These are phyloP conservation scores for Botrytis elliptica DNA, from an alignment of 2,329 filamentous ascomycete genomes.

Conservation along the genomic window DNA sequence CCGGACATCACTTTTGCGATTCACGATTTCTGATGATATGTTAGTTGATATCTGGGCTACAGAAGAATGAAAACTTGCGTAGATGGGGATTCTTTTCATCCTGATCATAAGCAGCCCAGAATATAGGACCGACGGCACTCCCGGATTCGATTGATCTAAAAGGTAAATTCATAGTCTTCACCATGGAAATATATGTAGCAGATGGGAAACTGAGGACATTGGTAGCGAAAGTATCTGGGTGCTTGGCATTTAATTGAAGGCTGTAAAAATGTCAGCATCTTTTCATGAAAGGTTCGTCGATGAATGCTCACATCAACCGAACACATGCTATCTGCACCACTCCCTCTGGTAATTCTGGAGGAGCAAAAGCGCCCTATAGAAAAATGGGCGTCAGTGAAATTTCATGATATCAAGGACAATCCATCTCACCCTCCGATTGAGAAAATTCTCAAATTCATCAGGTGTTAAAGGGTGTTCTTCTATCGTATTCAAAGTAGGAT, in stretches of 20 bases:
- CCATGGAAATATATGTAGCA: conserved; percentile 55
- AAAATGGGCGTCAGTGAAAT: conserved; percentile 22
- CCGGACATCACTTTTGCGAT: conserved; percentile 64
- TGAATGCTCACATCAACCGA: conserved; percentile 29
- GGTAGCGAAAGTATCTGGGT: conserved; percentile 58
- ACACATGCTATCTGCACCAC: conserved; percentile 29
- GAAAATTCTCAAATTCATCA: conserved; percentile 40
- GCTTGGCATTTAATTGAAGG: conserved; percentile 45
- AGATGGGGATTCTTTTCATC: conserved; percentile 56
- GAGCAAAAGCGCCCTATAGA: conserved; percentile 35
- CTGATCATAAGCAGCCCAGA: conserved; percentile 57
- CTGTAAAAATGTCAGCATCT: conserved; percentile 19
- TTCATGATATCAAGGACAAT: conserved; percentile 8
- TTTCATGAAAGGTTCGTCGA: not conserved
- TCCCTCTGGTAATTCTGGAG: conserved; percentile 31
- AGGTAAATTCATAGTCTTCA: conserved; percentile 53
- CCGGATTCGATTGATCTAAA: conserved; percentile 58
- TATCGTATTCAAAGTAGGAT: conserved; percentile 33
- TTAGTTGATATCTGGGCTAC: not conserved
- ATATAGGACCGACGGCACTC: conserved; percentile 61
- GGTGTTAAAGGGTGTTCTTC: conserved; percentile 38
- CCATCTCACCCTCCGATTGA: conserved; percentile 33
- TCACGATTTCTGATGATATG: conserved; percentile 52
- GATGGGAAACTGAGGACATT: conserved; percentile 53
- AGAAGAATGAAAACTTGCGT: conserved; percentile 44